Evolutionary conservation across 345 rosid genomes (phyloP), one percentile per base, ranked within the genome.

Genomic region (Eucalyptus guilfoylei): DNA sequence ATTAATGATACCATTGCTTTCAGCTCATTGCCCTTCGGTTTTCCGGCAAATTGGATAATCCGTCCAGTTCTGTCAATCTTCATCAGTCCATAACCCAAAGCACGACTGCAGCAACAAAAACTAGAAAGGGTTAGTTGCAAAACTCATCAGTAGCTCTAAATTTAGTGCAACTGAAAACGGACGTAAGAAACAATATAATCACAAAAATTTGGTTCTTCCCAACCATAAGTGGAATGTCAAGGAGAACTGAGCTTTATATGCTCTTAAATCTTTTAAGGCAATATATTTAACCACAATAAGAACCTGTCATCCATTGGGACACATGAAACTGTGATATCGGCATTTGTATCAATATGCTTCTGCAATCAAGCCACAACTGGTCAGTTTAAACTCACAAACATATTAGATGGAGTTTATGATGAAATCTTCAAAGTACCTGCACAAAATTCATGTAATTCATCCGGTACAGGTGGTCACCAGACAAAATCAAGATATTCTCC

Each of bases 401-500:
- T 40, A 21, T 76, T 5, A 76, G 30, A 76, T 76, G 11, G 42
- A 44, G 55, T 32, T 60, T 32, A 14, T 14, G 4, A 80, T 45
- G 85, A 85, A n/a, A 48, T 34, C 55, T 40, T 76, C 28, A 6
- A 37, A 76, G 64, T 92, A 95, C 99, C 96, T 96, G 98, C 64
- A 97, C 88, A 86, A 97, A 95, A 89, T 96, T 95, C 97, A 94
- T 93, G 88, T 97, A 96, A 80, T 97, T 94, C 99, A 96, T 96
- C 88, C 98, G 93, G 89, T 96, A 97, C 52, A 97, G 96, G 90
- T 96, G 99, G 92, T 97, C 99, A 34, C 99, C 99, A 16, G 94
- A 95, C 94, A 97, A 92, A 91, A 97, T 96, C 49, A 95, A 12
- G 49, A 97, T 91, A 90, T 97, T 92, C 91, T 97, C 99, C 90